Evolutionary conservation across 306 rosid genomes (phyloP).

Genomic region (Cicer pinnatifidum): DNA sequence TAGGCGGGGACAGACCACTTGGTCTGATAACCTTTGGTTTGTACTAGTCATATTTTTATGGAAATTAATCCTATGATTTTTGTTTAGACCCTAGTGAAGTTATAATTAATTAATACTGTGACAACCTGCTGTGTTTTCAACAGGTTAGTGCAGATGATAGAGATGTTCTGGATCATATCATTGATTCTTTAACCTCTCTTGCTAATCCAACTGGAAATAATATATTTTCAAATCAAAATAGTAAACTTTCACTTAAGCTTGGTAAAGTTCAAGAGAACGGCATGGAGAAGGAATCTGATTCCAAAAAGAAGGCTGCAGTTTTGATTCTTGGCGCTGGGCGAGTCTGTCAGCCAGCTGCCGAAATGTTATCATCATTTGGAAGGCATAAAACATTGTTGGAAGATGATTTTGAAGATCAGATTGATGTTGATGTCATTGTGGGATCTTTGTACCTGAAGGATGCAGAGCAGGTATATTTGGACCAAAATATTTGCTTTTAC

Average conservation of each 20-base stretch:
- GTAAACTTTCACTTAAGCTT: constrained; percentile 63
- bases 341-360: constrained; percentile 92
- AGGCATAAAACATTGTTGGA: constrained; percentile 54
- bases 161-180: constrained; percentile 69
- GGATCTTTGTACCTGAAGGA: constrained; percentile 90
- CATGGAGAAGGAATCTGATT: constrained; percentile 50
- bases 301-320: constrained; percentile 66
- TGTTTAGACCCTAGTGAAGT: constrained; percentile 13
- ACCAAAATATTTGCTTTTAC: constrained; percentile 42
- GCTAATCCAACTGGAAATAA: constrained; percentile 61
- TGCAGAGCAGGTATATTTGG: constrained; percentile 75
- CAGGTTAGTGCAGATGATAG: constrained; percentile 90
- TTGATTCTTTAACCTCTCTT: constrained; percentile 76
- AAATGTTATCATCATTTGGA: constrained; percentile 73
- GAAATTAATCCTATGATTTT: constrained; percentile 6
- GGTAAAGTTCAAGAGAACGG: constrained; percentile 64
- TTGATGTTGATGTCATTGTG: constrained; percentile 76
- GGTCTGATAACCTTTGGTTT: neutral
- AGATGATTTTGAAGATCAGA: constrained; percentile 62
- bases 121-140: constrained; percentile 44
- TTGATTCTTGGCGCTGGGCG: constrained; percentile 95
- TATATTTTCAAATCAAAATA: constrained; percentile 50
- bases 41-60: neutral
- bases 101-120: constrained; percentile 19
- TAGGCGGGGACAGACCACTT: neutral